These are phyloP conservation scores for Cinnamomum micranthum DNA, from an alignment of 164 flowering plant genomes.

Conservation along the genomic window DNA sequence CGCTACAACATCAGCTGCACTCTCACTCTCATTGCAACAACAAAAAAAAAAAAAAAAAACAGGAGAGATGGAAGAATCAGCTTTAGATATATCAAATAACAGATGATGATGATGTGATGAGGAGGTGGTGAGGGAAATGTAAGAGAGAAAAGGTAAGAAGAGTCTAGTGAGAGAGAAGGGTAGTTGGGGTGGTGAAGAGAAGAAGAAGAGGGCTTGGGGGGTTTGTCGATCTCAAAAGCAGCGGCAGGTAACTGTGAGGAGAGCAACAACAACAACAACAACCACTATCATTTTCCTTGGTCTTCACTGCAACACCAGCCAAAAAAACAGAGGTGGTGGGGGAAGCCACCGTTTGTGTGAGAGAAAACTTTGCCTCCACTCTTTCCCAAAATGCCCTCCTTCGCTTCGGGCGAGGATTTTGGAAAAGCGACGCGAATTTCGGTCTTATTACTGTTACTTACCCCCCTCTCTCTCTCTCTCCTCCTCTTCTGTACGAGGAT, in stretches of 20 bases:
- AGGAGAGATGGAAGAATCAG: neutral
- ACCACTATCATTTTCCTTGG: constrained; percentile 62
- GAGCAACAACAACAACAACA: constrained; percentile 27
- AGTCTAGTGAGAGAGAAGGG: constrained; percentile 1
- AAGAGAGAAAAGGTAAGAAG: constrained; percentile 16
- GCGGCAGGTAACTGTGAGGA: constrained; percentile 11
- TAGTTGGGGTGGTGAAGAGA: neutral
- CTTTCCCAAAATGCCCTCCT: constrained; percentile 42
- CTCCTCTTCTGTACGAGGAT: neutral
- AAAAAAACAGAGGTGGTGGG: constrained; percentile 12
- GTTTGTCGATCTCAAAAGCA: neutral
- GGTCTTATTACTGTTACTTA: neutral
- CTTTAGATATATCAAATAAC: constrained; percentile 8
- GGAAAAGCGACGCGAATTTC: constrained; percentile 1
- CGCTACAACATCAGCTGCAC: neutral
- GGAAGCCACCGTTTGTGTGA: neutral
- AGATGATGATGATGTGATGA: constrained; percentile 5
- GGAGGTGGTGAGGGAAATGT: constrained; percentile 38
- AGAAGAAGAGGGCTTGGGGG: neutral
- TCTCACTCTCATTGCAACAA: constrained; percentile 17
- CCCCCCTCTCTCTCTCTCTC: neutral
- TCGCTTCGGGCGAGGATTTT: too few relatives aligned
- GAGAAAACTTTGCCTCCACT: constrained; percentile 35
- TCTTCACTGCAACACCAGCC: constrained; percentile 43
- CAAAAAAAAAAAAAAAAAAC: neutral